Percentiles rank a stretch among this genome's conserved stretches.
These are phyloP conservation scores for Fraxinus latifolia DNA, from an alignment of 305 asterid species.

Conservation along the genomic window DNA sequence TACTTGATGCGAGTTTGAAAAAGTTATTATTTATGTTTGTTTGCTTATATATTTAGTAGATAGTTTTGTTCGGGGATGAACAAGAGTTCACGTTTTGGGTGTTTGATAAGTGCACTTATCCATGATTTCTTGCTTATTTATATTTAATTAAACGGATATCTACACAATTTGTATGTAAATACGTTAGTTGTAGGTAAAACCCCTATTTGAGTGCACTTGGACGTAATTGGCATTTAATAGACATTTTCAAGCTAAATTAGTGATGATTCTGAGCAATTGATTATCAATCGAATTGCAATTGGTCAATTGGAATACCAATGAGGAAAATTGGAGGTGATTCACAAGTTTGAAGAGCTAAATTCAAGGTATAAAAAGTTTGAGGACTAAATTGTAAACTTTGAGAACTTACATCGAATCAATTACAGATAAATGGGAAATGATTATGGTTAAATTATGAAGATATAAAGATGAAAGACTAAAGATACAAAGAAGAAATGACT, in stretches of 20 bases:
- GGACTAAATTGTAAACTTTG: too few relatives aligned
- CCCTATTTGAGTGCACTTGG: neutral
- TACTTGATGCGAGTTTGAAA: neutral
- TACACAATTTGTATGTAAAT: neutral
- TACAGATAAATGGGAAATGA: too few relatives aligned
- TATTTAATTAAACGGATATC: too few relatives aligned
- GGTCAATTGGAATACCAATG: neutral
- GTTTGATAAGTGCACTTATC: too few relatives aligned
- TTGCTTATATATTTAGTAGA: neutral
- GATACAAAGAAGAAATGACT: neutral
- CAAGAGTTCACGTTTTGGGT: neutral
- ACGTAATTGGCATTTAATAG: neutral
- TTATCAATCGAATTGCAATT: neutral
- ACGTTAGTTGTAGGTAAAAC: too few relatives aligned
- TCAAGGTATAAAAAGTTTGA: neutral
- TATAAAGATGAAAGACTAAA: too few relatives aligned
- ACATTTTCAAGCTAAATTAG: too few relatives aligned
- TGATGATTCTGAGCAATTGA: too few relatives aligned
- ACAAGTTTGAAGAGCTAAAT: too few relatives aligned
- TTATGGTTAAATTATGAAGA: neutral
- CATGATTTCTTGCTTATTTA: neutral
- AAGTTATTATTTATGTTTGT: neutral
- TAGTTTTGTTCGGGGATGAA: neutral
- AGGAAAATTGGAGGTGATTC: neutral
- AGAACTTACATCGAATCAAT: too few relatives aligned